Evolutionary conservation across 495 filamentous ascomycete genomes (phyloP), one percentile per base, ranked within the genome.

Genomic region (Penicillium macrosclerotiorum): DNA sequence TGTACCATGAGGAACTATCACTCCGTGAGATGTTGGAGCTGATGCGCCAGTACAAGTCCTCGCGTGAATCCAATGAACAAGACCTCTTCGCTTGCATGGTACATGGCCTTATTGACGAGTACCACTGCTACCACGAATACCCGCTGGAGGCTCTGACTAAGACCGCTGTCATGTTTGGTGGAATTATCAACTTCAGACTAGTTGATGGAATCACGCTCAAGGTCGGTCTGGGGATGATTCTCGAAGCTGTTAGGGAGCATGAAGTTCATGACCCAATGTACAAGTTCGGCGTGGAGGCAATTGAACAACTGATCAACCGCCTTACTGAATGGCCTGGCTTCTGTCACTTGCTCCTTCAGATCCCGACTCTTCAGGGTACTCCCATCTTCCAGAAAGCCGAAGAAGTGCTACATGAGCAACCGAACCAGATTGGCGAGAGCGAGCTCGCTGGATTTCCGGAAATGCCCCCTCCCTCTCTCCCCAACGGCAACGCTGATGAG

Each of bases 11-110:
- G 41, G 88, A 96, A 51, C 76, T 87, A 18, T 84, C 91, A 27
- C 82, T 95, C 37, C 77, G 85, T 22, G 78, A 86, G 45, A 82
- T 97, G 54, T 81, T 97, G 43, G 81, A 87, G 43, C 77, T 85
- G 35, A 82, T 99, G 52, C 81, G 86, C 49, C 73, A 76, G 31
- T 91, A 93, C 69, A 96, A 96, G 67, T 79, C 79, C 27, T 97
- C 94, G 0, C 77, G 79, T 18, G 86, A 93, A 41, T 81, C 89
- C 2, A 70, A 80, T 11, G 89, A 95, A 41, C 90, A 95, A 62
- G 93, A 99, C 57, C 74, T 95, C 3, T 99, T 97, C 62, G 88
- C 91, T 9, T 96, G 92, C 66, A 97, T 99, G 93, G 90, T 99
- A 23, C 92, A 96, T 54, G 93, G 93, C 0, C 75, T 99, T 7